These are phyloP conservation scores for Suillus subluteus DNA, from an alignment of 768 basidiomycete genomes.

Conservation along the genomic window DNA sequence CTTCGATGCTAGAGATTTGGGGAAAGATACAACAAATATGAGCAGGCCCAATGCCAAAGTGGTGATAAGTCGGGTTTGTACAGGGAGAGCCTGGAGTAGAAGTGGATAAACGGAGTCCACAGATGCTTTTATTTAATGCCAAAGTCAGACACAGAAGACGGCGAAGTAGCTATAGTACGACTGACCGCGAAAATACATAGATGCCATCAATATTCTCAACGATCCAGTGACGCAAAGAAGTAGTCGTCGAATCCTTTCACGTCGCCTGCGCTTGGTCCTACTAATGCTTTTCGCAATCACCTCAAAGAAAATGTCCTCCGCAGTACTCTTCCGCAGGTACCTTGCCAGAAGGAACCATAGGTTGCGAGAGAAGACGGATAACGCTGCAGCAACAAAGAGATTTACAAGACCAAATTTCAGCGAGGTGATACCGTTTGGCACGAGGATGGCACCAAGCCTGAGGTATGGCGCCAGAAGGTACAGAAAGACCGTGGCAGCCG, in stretches of 20 bases:
- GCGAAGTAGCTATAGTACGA: constrained; percentile 17
- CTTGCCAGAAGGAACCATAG: constrained; percentile 80
- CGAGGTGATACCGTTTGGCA: constrained; percentile 52
- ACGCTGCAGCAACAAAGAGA: constrained; percentile 54
- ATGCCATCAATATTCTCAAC: constrained; percentile 54
- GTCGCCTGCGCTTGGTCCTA: constrained; percentile 50
- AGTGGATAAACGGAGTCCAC: constrained; percentile 55
- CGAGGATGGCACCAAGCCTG: constrained; percentile 68
- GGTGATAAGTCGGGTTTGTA: constrained; percentile 43
- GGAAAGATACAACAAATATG: constrained; percentile 54
- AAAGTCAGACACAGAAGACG: constrained; percentile 17
- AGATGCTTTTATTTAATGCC: constrained; percentile 45
- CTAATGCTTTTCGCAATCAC: constrained; percentile 54
- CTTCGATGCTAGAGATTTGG: constrained; percentile 57
- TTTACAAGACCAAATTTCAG: constrained; percentile 53
- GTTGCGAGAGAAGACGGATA: constrained; percentile 65
- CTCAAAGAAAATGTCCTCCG: constrained; percentile 68
- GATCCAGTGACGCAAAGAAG: constrained; percentile 48
- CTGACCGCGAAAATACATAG: constrained; percentile 71
- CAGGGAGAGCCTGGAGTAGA: constrained; percentile 39
- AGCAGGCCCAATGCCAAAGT: constrained; percentile 46
- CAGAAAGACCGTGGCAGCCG: constrained; percentile 61
- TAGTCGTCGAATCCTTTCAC: constrained; percentile 46
- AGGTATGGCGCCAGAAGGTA: constrained; percentile 72
- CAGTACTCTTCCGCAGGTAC: constrained; percentile 64